These are phyloP conservation scores for Euclidium syriacum DNA, from an alignment of 345 rosid species.

Conservation along the genomic window DNA sequence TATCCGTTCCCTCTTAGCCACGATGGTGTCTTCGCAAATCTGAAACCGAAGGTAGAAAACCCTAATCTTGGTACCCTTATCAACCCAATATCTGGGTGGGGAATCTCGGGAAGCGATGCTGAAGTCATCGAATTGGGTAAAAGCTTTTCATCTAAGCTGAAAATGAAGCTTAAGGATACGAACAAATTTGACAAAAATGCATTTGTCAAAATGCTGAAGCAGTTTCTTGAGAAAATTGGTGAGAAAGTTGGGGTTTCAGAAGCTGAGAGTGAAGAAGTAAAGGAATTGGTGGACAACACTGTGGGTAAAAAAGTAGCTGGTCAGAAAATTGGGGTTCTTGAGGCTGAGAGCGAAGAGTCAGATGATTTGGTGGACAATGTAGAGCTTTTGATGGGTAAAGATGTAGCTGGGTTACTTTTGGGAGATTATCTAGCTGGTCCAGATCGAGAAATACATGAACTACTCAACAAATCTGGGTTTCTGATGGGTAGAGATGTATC, in stretches of 20 bases:
- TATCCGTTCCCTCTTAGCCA: conserved; percentile 57
- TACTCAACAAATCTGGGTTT: conserved; percentile 39
- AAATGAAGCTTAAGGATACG: conserved; percentile 51
- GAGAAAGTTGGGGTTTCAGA: conserved; percentile 31
- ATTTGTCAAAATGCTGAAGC: conserved; percentile 41
- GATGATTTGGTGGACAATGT: conserved; percentile 31
- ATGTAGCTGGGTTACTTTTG: conserved; percentile 44
- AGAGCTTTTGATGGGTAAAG: conserved; percentile 42
- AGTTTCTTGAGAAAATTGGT: conserved; percentile 51
- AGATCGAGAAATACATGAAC: conserved; percentile 47
- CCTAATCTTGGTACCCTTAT: conserved; percentile 44
- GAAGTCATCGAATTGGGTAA: conserved; percentile 40
- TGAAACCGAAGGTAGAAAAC: conserved; percentile 57
- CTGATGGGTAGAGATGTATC: conserved; percentile 51
- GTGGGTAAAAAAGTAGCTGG: conserved; percentile 44
- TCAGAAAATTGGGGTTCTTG: too few relatives aligned
- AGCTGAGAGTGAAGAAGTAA: conserved; percentile 19
- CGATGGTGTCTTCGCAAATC: conserved; percentile 40
- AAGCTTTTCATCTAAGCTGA: conserved; percentile 50
- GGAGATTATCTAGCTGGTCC: conserved; percentile 51
- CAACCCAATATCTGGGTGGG: conserved; percentile 54
- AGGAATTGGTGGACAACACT: too few relatives aligned
- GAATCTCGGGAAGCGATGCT: conserved; percentile 45
- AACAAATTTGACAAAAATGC: conserved; percentile 42
- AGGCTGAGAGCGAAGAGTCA: conserved; percentile 37